Conservation (phyloP, 2,329 filamentous ascomycete species). For the Fusarium nanum region DNA sequence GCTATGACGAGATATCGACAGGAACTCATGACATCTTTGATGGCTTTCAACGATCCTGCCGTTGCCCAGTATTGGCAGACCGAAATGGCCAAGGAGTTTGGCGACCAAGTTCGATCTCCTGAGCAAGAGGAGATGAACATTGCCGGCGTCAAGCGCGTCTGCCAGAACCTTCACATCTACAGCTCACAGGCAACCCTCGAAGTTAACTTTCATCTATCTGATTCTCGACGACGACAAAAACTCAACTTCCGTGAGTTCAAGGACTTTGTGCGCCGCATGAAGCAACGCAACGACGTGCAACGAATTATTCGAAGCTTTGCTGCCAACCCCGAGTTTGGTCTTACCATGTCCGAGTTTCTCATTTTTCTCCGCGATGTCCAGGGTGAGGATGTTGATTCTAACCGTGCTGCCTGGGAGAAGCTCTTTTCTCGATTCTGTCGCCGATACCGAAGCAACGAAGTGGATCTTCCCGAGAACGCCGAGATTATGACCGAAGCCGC, state of each 20-base stretch:
- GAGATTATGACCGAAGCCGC: slow-evolving; percentile 79
- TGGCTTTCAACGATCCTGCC: slow-evolving; percentile 85
- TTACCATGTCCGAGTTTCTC: slow-evolving; percentile 80
- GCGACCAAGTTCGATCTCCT: slow-evolving; percentile 60
- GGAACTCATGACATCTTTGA: slow-evolving; percentile 88
- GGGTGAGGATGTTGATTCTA: slow-evolving; percentile 77
- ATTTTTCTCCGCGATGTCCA: slow-evolving; percentile 80
- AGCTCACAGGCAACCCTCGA: slow-evolving; percentile 80
- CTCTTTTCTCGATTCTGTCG: slow-evolving; percentile 78
- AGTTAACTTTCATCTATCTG: slow-evolving; percentile 78
- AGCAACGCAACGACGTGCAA: slow-evolving; percentile 84
- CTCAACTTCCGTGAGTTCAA: slow-evolving; percentile 86
- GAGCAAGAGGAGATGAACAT: slow-evolving; percentile 81
- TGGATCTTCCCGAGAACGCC: slow-evolving; percentile 57
- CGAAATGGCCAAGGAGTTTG: slow-evolving; percentile 79
- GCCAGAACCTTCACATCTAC: slow-evolving; percentile 91
- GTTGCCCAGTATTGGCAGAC: slow-evolving; percentile 86
- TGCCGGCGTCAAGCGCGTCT: slow-evolving; percentile 82
- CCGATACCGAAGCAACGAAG: slow-evolving; percentile 63
- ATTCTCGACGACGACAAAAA: slow-evolving; percentile 70
- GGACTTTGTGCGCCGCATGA: slow-evolving; percentile 84
- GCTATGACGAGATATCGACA: slow-evolving; percentile 87
- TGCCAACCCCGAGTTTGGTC: slow-evolving; percentile 68
- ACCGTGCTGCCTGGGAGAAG: slow-evolving; percentile 74
- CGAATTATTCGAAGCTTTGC: slow-evolving; percentile 75